A percentile compares a stretch with the other conserved stretches of the same genome.
phyloP scores from a whole-genome alignment of 2,329 filamentous ascomycete species.

The Colletotrichum melonis region DNA sequence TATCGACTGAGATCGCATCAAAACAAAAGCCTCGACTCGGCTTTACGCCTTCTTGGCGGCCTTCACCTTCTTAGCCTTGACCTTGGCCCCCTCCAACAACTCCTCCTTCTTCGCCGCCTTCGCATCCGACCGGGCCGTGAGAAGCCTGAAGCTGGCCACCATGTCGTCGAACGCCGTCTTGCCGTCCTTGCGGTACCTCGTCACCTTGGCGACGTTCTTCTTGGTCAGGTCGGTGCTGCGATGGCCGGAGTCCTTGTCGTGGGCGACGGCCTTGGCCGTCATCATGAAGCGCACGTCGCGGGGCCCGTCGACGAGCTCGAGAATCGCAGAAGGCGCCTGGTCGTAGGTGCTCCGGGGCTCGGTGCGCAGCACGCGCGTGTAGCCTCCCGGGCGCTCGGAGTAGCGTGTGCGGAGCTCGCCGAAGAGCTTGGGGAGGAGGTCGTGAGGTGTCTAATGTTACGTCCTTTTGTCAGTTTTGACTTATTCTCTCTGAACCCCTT shows the following conservation, averaged over 20 bases:
- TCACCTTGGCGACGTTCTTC: slow-evolving; percentile 86
- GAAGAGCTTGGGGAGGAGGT: slow-evolving; percentile 87
- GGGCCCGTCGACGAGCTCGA: slow-evolving; percentile 94
- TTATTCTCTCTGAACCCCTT: no score
- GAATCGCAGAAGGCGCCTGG: slow-evolving; percentile 88
- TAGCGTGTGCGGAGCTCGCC: slow-evolving; percentile 85
- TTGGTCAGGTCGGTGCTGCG: slow-evolving; percentile 77
- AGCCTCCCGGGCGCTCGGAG: slow-evolving; percentile 82
- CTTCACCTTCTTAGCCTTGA: slow-evolving; percentile 42
- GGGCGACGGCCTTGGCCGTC: slow-evolving; percentile 86
- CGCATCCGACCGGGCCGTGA: slow-evolving; percentile 43
- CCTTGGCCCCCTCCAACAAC: slow-evolving; percentile 22
- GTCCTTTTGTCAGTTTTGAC: neutral
- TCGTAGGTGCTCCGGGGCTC: slow-evolving; percentile 87
- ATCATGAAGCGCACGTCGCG: slow-evolving; percentile 95
- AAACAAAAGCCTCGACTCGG: no score
- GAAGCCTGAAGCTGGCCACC: slow-evolving; percentile 57
- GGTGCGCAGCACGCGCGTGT: slow-evolving; percentile 93
- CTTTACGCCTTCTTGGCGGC: no score
- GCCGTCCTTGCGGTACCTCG: slow-evolving; percentile 76
- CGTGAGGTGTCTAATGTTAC: slow-evolving; percentile 68
- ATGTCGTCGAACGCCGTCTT: slow-evolving; percentile 74
- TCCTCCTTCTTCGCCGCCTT: slow-evolving; percentile 45
- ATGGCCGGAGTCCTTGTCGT: slow-evolving; percentile 66
- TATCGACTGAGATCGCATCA: neutral